Percentiles rank a stretch among this genome's conserved stretches.
Conservation (phyloP, 2,329 filamentous ascomycete genomes). For the Fusarium keratoplasticum region DNA sequence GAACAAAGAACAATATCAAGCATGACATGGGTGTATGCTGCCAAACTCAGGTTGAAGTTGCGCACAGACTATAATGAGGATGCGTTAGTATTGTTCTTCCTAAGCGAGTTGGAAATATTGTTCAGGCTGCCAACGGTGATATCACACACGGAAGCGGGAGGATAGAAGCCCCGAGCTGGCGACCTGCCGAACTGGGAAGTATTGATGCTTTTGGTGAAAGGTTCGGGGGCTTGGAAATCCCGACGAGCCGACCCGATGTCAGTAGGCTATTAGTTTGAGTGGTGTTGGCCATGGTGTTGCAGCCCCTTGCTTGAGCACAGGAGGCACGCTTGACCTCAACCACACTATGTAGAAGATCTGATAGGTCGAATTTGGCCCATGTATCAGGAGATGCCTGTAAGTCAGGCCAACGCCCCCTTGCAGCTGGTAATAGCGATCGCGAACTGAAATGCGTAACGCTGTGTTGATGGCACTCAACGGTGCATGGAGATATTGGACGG, state of each 20-base stretch:
- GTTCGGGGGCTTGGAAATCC: background rate
- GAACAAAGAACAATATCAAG: constrained; percentile 40
- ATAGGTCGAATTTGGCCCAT: background rate
- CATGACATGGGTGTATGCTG: background rate
- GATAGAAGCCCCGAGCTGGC: background rate
- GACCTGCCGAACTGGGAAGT: background rate
- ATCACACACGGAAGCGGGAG: background rate
- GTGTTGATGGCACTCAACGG: background rate
- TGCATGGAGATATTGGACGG: background rate
- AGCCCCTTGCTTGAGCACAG: background rate
- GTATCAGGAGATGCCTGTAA: background rate
- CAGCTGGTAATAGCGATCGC: background rate
- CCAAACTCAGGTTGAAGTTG: constrained; percentile 3
- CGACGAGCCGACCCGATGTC: background rate
- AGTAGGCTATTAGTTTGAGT: background rate
- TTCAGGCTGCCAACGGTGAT: constrained; percentile 9
- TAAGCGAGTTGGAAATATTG: constrained; percentile 21
- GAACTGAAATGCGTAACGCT: background rate
- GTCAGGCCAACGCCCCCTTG: background rate
- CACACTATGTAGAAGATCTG: too few relatives aligned
- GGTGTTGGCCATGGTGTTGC: background rate
- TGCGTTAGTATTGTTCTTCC: constrained; percentile 35
- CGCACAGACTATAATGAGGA: constrained; percentile 28
- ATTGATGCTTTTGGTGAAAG: background rate
- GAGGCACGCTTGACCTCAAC: background rate